Evolutionary conservation across 2,329 filamentous ascomycete species (phyloP), one percentile per base, ranked within the genome.

Genomic region (Fusarium nelsonii): DNA sequence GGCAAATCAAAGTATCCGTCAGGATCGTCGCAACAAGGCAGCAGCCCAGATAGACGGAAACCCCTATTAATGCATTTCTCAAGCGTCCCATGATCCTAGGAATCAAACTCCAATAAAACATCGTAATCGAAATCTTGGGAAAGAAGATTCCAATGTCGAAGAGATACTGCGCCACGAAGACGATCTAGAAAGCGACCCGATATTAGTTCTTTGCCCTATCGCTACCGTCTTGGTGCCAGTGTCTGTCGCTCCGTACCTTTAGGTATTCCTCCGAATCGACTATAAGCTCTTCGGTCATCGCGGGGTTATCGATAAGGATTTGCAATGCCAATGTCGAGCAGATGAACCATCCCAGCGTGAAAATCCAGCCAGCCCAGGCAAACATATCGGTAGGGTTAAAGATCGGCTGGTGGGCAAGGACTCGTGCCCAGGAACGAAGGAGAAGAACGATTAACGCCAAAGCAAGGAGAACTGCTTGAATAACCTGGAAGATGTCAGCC

Each of bases 271-370:
- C 58, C 2, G 52, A 58, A 20, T 63, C 16, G 1, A 63, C 60
- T 1, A 49, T 34, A 3, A 63, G 58, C 8, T 63, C 60, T 0
- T 18, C 2, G 4, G 58, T 61, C 6, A 49, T n/a, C 1, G 60
- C 49, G 8, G 60, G 60, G 12, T 41, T 63, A 2, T 63, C 37
- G 10, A 63, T 63, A 4, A 63, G 43, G 3, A 58, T 58, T n/a
- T 14, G 23, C 2, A 63, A 50, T 9, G 60, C 60, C 4, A 63
- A 34, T 5, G 60, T 63, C 26, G 60, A 63, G 20, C 58, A 63
- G n/a, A 63, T 63, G 3, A 63, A 63, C 60, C 60, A 63, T 23
- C 60, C 60, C 5, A 63, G 23, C 4, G 58, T 63, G 6, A 63
- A 63, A 8, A 58, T 3, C 58, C 58, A 63, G 12, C 60, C 60